A percentile compares a stretch with the other conserved stretches of the same genome.
Evolutionary conservation across 805 yeast genomes (phyloP).

Genomic region (Candida ficus): DNA sequence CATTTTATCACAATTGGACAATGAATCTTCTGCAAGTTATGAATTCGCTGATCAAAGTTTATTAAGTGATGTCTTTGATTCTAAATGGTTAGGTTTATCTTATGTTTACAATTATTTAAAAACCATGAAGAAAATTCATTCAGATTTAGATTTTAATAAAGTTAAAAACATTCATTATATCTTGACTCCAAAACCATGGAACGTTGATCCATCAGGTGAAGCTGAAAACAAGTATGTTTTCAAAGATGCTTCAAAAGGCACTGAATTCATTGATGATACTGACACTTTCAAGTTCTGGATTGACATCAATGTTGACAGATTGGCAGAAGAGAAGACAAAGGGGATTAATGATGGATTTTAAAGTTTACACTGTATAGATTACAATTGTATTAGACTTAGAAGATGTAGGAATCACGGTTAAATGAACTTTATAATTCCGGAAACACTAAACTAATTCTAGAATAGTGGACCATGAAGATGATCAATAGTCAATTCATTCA

Average conservation of each 20-base stretch:
- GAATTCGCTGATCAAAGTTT: constrained; percentile 57
- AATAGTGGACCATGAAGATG: too few relatives aligned
- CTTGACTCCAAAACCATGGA: constrained; percentile 59
- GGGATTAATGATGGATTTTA: constrained; percentile 15
- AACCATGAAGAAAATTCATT: constrained; percentile 42
- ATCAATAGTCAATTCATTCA: too few relatives aligned
- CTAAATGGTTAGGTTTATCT: constrained; percentile 46
- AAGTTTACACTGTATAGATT: too few relatives aligned
- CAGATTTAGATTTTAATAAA: constrained; percentile 40
- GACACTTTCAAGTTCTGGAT: constrained; percentile 49
- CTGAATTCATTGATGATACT: constrained; percentile 33
- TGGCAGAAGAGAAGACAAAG: constrained; percentile 11
- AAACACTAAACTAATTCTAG: too few relatives aligned
- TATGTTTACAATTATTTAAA: constrained; percentile 53
- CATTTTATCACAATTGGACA: constrained; percentile 36
- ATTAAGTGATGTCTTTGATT: constrained; percentile 47
- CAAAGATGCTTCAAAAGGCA: constrained; percentile 17
- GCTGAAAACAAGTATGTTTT: constrained; percentile 13
- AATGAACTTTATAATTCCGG: neutral
- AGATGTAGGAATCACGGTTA: too few relatives aligned
- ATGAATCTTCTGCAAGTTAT: constrained; percentile 33
- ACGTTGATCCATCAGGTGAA: constrained; percentile 13
- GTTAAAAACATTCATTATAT: constrained; percentile 57
- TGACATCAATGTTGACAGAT: constrained; percentile 36
- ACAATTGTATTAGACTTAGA: too few relatives aligned